A percentile compares a stretch with the other conserved stretches of the same genome.
phyloP scores from a whole-genome alignment of 352 stramenopile genomes.

The Globisporangium nagaii region DNA sequence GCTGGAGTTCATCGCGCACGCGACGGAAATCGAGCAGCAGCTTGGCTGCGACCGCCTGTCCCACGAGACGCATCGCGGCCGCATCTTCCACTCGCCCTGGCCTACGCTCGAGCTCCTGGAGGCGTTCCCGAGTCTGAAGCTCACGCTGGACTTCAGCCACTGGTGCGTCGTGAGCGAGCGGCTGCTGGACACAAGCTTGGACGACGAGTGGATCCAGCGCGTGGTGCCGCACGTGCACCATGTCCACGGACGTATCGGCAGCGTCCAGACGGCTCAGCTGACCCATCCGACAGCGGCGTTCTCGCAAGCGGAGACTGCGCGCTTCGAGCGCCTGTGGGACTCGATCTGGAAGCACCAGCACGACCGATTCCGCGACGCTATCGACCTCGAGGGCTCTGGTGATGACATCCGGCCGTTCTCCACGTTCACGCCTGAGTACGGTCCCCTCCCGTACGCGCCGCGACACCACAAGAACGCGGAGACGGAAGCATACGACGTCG shows the following conservation, averaged over 20 bases:
- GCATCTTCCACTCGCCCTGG: conserved; percentile 73
- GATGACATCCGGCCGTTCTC: conserved; percentile 14
- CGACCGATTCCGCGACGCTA: conserved; percentile 5
- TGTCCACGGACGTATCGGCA: conserved; percentile 56
- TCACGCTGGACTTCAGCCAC: conserved; percentile 68
- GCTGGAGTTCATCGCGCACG: conserved; percentile 41
- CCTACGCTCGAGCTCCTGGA: conserved; percentile 50
- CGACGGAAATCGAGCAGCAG: conserved; percentile 36
- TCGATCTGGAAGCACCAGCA: conserved; percentile 37
- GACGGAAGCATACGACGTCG: conserved; percentile 43
- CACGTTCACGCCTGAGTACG: conserved; percentile 74
- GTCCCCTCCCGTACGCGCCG: conserved; percentile 57
- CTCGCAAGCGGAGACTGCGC: conserved; percentile 24
- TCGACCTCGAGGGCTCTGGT: conserved; percentile 5
- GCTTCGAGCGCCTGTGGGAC: conserved; percentile 54
- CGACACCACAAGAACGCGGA: conserved; percentile 19
- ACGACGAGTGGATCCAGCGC: conserved; percentile 35
- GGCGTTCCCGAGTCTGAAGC: conserved; percentile 51
- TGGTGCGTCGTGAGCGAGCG: conserved; percentile 59
- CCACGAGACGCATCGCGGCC: conserved; percentile 63
- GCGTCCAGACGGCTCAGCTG: conserved; percentile 48
- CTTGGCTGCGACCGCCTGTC: conserved; percentile 28
- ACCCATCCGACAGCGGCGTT: conserved; percentile 25
- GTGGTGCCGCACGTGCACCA: conserved; percentile 57
- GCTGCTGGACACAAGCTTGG: conserved; percentile 36